phyloP scores from a whole-genome alignment of 805 yeast species.

The Kodamaea nitidulidarum region DNA sequence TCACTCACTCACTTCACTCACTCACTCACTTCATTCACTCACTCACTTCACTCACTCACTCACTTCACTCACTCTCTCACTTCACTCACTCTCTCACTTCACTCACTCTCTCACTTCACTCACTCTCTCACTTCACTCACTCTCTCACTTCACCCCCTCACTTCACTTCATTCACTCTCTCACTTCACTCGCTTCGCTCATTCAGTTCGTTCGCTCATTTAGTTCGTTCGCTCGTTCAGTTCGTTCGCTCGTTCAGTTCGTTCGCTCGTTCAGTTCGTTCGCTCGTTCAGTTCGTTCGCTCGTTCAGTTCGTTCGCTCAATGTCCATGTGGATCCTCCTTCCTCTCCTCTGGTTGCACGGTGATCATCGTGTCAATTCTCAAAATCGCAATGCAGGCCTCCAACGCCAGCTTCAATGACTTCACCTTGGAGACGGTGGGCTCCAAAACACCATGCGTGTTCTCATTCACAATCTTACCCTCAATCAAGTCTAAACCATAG shows the following conservation, averaged over 20 bases:
- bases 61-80: too few relatives aligned
- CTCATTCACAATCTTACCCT: constrained; percentile 89
- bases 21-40: too few relatives aligned
- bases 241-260: too few relatives aligned
- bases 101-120: too few relatives aligned
- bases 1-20: background rate
- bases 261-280: too few relatives aligned
- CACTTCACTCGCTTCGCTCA: too few relatives aligned
- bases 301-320: too few relatives aligned
- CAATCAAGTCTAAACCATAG: constrained; percentile 88
- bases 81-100: background rate
- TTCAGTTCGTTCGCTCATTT: too few relatives aligned
- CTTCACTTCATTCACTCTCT: too few relatives aligned
- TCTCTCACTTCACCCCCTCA: too few relatives aligned
- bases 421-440: constrained; percentile 90
- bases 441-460: constrained; percentile 83
- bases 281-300: too few relatives aligned
- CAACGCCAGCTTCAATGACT: constrained; percentile 88
- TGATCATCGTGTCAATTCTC: constrained; percentile 97
- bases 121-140: background rate
- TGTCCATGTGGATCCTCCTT: constrained; percentile 91
- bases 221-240: too few relatives aligned
- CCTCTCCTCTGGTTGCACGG: constrained; percentile 92
- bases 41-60: background rate
- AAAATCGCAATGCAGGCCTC: constrained; percentile 98